Evolutionary conservation across 345 rosid species (phyloP).

Genomic region (Populus simonii): DNA sequence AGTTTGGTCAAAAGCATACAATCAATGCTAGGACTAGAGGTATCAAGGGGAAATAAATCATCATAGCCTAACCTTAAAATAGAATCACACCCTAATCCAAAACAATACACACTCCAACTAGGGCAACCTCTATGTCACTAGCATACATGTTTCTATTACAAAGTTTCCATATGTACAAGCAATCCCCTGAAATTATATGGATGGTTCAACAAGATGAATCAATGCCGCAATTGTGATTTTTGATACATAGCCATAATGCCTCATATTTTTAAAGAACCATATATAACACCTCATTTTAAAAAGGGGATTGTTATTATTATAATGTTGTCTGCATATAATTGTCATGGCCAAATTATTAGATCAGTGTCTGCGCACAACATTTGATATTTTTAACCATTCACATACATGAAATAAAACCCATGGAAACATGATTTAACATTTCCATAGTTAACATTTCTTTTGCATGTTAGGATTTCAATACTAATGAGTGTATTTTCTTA

Average conservation of each 20-base stretch:
- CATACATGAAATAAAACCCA: neutral
- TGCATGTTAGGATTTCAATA: too few relatives aligned
- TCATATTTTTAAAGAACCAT: too few relatives aligned
- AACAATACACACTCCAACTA: neutral
- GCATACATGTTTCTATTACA: neutral
- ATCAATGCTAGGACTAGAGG: neutral
- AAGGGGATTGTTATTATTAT: neutral
- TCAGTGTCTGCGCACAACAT: neutral
- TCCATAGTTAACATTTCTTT: too few relatives aligned
- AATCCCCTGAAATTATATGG: neutral
- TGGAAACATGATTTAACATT: neutral
- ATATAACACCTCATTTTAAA: too few relatives aligned
- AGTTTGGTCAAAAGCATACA: neutral
- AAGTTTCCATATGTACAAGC: neutral
- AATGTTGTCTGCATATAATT: neutral
- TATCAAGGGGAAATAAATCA: neutral
- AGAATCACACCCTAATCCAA: neutral
- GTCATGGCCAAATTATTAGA: neutral
- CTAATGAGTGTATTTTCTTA: too few relatives aligned
- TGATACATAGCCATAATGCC: too few relatives aligned
- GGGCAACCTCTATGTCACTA: neutral
- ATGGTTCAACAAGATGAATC: neutral
- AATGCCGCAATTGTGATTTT: neutral
- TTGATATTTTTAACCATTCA: neutral
- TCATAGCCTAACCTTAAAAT: neutral